Conservation (phyloP, 192 early-diverging fungal genomes). For the Rhizophagus clarus region DNA sequence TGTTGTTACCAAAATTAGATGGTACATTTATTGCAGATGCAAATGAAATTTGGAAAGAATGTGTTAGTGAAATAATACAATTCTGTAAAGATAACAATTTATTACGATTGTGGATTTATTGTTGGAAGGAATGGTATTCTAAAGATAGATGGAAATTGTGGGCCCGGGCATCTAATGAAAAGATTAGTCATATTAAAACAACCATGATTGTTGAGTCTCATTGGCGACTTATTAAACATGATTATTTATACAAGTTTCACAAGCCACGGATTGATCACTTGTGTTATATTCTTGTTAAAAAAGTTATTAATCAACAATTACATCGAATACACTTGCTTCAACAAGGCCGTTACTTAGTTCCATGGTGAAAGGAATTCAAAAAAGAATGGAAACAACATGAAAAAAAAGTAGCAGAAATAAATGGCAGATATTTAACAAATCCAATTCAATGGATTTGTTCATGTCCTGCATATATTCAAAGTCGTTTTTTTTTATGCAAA, state of each 20-base stretch:
- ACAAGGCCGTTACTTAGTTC: not conserved
- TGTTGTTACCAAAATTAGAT: not conserved
- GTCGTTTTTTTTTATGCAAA: too few species aligned
- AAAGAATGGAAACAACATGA: not conserved
- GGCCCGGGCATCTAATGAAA: not conserved
- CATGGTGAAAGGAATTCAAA: not conserved
- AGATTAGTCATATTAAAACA: not conserved
- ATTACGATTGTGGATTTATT: not conserved
- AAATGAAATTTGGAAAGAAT: not conserved
- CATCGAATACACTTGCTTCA: not conserved
- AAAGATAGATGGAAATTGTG: constrained; percentile 2
- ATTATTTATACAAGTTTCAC: constrained; percentile 10
- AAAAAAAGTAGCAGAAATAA: not conserved
- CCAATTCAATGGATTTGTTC: not conserved
- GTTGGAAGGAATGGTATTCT: not conserved
- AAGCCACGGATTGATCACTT: constrained; percentile 4
- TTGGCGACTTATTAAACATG: constrained; percentile 3
- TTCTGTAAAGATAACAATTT: constrained; percentile 8
- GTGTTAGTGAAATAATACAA: not conserved
- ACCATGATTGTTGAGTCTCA: constrained; percentile 2
- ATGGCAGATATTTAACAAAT: not conserved
- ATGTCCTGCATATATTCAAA: too few species aligned
- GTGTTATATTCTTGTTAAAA: not conserved
- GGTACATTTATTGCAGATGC: not conserved
- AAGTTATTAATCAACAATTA: not conserved